Percentiles rank a stretch among this genome's conserved stretches.
These are phyloP conservation scores for Fusarium sterilihyphosum DNA, from an alignment of 2,329 filamentous ascomycete species.

Conservation along the genomic window DNA sequence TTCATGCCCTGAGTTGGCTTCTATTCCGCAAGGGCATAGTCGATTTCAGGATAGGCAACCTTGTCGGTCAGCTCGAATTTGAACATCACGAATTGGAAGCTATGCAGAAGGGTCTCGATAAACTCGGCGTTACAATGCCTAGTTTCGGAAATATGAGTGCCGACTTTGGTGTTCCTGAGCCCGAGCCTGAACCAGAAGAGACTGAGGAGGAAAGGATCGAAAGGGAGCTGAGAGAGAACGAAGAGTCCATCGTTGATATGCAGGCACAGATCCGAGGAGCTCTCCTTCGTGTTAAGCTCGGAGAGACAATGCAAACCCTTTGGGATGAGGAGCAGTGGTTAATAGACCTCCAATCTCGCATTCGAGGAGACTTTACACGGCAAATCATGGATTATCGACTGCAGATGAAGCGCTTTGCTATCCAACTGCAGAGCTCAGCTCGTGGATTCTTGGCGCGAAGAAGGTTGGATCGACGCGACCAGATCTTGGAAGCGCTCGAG, in stretches of 20 bases:
- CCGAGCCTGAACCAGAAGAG: slow-evolving; percentile 80
- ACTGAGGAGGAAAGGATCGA: slow-evolving; percentile 90
- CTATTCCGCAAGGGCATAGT: slow-evolving; percentile 94
- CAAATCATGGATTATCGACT: slow-evolving; percentile 85
- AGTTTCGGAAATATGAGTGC: slow-evolving; percentile 98
- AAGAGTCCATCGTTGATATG: slow-evolving; percentile 77
- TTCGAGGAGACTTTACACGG: slow-evolving; percentile 87
- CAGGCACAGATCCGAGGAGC: slow-evolving; percentile 90
- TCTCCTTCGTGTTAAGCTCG: slow-evolving; percentile 78
- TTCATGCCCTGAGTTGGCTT: slow-evolving; percentile 97
- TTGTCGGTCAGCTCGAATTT: slow-evolving; percentile 96
- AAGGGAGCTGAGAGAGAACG: slow-evolving; percentile 81
- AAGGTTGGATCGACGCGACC: slow-evolving; percentile 68
- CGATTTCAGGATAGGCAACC: slow-evolving; percentile 93
- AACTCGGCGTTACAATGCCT: slow-evolving; percentile 93
- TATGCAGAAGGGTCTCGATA: slow-evolving; percentile 96
- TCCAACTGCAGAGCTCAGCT: slow-evolving; percentile 79
- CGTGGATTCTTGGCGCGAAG: slow-evolving; percentile 80
- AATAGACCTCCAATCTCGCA: slow-evolving; percentile 83
- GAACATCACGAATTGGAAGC: slow-evolving; percentile 97
- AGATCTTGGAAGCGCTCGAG: slow-evolving; percentile 76
- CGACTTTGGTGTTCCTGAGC: slow-evolving; percentile 85
- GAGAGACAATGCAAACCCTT: slow-evolving; percentile 84
- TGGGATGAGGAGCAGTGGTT: slow-evolving; percentile 87
- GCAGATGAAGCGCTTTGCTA: slow-evolving; percentile 83